These are phyloP conservation scores for Penicillium occitanis DNA, from an alignment of 2,329 filamentous ascomycete genomes.

Conservation along the genomic window DNA sequence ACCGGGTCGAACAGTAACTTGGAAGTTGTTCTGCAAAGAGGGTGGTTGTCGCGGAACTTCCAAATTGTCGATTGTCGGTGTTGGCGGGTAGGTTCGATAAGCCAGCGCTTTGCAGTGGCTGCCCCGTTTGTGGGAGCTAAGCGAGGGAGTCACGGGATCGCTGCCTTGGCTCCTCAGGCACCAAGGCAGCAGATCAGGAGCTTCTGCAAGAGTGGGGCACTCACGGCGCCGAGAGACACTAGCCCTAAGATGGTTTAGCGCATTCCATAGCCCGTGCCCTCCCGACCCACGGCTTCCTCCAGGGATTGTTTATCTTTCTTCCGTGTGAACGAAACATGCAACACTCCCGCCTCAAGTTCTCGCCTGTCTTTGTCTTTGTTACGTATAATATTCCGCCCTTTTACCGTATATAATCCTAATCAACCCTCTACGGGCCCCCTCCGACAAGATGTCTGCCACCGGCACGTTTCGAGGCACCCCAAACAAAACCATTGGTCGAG, in stretches of 20 bases:
- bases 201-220: slow-evolving; percentile 8
- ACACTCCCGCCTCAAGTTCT: not conserved
- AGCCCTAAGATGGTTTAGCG: not conserved
- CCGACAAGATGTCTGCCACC: slow-evolving; percentile 54
- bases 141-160: slow-evolving; percentile 37
- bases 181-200: not conserved
- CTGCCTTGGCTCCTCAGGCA: slow-evolving; percentile 23
- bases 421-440: slow-evolving; percentile 21
- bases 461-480: slow-evolving; percentile 62
- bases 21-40: slow-evolving; percentile 24
- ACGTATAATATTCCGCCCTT: not conserved
- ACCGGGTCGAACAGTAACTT: slow-evolving; percentile 33
- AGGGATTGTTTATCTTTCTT: slow-evolving; percentile 23
- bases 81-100: slow-evolving; percentile 42
- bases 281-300: slow-evolving; percentile 21
- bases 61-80: slow-evolving; percentile 38
- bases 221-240: not conserved
- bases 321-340: not conserved
- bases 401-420: slow-evolving; percentile 14
- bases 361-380: not conserved
- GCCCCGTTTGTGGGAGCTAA: slow-evolving; percentile 40
- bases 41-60: slow-evolving; percentile 27
- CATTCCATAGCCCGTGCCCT: slow-evolving; percentile 10
- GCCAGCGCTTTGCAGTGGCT: slow-evolving; percentile 26
- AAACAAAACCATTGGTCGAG: slow-evolving; percentile 54